These are phyloP conservation scores for Jamesozyma piceae DNA, from an alignment of 805 yeast genomes.

Conservation along the genomic window DNA sequence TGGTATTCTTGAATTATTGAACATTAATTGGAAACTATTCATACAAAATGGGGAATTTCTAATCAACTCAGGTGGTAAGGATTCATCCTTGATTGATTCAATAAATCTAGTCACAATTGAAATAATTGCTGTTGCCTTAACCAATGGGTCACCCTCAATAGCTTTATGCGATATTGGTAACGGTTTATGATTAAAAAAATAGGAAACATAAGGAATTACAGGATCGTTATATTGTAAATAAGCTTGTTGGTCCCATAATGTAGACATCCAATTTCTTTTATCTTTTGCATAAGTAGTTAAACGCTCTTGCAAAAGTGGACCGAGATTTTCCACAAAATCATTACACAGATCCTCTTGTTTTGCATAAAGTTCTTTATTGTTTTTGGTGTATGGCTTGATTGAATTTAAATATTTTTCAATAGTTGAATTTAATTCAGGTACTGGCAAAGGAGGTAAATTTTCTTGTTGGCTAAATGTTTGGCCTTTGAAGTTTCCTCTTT, in stretches of 20 bases:
- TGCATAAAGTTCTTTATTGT: conserved; percentile 41
- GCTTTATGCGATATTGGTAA: conserved; percentile 31
- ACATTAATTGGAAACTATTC: conserved; percentile 88
- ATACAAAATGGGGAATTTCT: conserved; percentile 82
- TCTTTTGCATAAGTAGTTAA: conserved; percentile 46
- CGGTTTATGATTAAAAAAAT: conserved; percentile 79
- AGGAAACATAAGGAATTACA: conserved; percentile 87
- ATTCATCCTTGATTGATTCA: conserved; percentile 55
- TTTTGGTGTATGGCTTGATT: conserved; percentile 55
- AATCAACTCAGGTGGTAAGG: conserved; percentile 69
- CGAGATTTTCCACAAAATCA: conserved; percentile 61
- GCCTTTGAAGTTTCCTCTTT: conserved; percentile 39
- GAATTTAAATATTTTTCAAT: conserved; percentile 59
- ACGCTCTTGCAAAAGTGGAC: conserved; percentile 60
- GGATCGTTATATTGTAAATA: conserved; percentile 88
- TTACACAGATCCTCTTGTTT: conserved; percentile 46
- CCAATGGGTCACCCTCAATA: conserved; percentile 53
- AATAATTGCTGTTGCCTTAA: conserved; percentile 69
- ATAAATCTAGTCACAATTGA: conserved; percentile 60
- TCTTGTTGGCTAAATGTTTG: conserved; percentile 64
- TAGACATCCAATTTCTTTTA: conserved; percentile 78
- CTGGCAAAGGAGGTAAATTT: conserved; percentile 75
- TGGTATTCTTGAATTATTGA: conserved; percentile 84
- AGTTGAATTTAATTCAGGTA: conserved; percentile 70
- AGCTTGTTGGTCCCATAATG: conserved; percentile 91